These are phyloP conservation scores for Malbranchea cinnamomea DNA, from an alignment of 2,329 filamentous ascomycete genomes.

Conservation along the genomic window DNA sequence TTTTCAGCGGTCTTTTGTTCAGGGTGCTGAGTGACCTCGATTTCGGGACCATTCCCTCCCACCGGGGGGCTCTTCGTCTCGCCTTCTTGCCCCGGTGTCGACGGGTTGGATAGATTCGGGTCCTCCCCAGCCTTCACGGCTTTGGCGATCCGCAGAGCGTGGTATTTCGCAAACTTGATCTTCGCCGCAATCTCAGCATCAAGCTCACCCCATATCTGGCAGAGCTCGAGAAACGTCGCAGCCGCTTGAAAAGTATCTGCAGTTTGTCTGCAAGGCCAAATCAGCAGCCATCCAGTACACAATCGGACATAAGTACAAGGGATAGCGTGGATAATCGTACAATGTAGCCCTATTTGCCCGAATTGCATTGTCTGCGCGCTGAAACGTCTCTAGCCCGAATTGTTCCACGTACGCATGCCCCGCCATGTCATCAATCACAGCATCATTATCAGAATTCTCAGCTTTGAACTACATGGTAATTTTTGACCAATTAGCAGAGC, in stretches of 20 bases:
- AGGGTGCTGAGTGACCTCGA: constrained; percentile 37
- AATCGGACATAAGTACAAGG: not conserved
- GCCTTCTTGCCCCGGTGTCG: constrained; percentile 35
- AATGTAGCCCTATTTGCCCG: constrained; percentile 69
- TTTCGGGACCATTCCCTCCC: constrained; percentile 26
- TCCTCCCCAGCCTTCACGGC: constrained; percentile 83
- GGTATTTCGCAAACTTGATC: constrained; percentile 94
- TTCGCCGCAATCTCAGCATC: constrained; percentile 68
- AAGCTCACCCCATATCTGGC: constrained; percentile 64
- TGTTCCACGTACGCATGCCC: constrained; percentile 89
- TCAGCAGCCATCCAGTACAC: constrained; percentile 3
- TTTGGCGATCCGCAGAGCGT: constrained; percentile 77
- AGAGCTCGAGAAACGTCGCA: constrained; percentile 78
- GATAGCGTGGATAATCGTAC: constrained; percentile 26
- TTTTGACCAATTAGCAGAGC: constrained; percentile 8
- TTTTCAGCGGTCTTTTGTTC: constrained; percentile 26
- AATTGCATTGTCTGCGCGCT: constrained; percentile 68
- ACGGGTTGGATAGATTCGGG: constrained; percentile 78
- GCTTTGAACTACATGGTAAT: constrained; percentile 55
- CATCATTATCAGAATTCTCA: constrained; percentile 61
- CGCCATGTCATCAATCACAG: constrained; percentile 68
- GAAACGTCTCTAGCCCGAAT: constrained; percentile 79
- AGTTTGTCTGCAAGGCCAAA: constrained; percentile 51
- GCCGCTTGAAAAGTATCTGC: constrained; percentile 89
- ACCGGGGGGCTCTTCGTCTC: constrained; percentile 43